These are phyloP conservation scores for Saitozyma sp. DNA, from an alignment of 768 basidiomycete species.

Conservation along the genomic window DNA sequence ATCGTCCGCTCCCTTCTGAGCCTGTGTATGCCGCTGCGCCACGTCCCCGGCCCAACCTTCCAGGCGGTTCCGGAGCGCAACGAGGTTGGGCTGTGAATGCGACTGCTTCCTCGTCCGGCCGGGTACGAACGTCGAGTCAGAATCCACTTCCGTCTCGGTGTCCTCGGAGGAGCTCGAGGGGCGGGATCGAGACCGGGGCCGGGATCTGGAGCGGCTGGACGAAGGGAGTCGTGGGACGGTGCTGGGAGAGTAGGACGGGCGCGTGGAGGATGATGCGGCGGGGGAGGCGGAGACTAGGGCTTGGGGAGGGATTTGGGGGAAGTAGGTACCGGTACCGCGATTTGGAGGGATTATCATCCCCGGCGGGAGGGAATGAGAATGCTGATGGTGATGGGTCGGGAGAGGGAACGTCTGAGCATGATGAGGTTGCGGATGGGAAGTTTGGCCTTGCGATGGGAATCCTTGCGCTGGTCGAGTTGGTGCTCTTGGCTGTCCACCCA, in stretches of 20 bases:
- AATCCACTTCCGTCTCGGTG: constrained; percentile 32
- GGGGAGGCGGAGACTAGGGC: not conserved
- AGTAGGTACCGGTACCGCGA: not conserved
- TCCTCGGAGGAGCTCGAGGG: constrained; percentile 11
- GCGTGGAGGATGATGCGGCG: constrained; percentile 4
- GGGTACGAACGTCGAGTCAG: constrained; percentile 32
- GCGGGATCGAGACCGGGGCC: constrained; percentile 1
- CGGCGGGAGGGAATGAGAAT: not conserved
- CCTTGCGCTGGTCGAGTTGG: not conserved
- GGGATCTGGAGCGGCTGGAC: not conserved
- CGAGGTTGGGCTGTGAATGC: constrained; percentile 29
- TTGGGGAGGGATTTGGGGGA: not conserved
- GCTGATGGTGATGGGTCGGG: not conserved
- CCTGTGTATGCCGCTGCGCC: constrained; percentile 15
- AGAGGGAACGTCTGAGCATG: too few species aligned
- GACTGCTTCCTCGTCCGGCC: constrained; percentile 18
- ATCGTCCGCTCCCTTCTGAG: constrained; percentile 8
- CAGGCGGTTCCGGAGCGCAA: constrained; percentile 20
- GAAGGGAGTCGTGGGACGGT: not conserved
- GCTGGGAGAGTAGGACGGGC: not conserved
- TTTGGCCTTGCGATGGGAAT: not conserved
- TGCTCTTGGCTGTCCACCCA: not conserved
- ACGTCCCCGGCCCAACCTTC: constrained; percentile 37
- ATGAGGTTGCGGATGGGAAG: not conserved
- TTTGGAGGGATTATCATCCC: not conserved